Percentiles rank a stretch among this genome's conserved stretches.
phyloP scores from a whole-genome alignment of 257 asterid species.

The Jacaranda mimosifolia region DNA sequence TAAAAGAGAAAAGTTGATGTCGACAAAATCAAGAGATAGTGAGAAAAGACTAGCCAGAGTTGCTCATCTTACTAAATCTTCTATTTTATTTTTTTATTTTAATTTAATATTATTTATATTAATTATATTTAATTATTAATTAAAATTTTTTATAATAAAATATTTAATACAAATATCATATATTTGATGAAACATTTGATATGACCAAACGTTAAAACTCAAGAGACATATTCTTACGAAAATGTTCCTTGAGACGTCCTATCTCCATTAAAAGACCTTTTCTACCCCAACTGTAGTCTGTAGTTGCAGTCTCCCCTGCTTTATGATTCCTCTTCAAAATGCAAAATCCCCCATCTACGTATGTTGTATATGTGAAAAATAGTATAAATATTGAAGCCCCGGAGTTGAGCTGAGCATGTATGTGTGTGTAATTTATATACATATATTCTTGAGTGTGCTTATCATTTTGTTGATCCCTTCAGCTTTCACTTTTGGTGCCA shows the following conservation, averaged over 20 bases:
- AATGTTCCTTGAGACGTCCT: neutral
- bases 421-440: neutral
- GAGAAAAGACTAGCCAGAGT: constrained; percentile 26
- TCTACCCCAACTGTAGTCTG: too few species aligned
- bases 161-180: too few species aligned
- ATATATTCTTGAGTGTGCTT: constrained; percentile 5
- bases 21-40: constrained; percentile 34
- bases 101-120: too few species aligned
- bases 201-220: constrained; percentile 13
- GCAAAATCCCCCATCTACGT: neutral
- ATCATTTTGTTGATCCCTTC: constrained; percentile 19
- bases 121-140: too few species aligned
- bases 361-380: neutral
- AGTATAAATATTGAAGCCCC: neutral
- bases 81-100: too few species aligned
- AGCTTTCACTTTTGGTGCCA: constrained; percentile 21
- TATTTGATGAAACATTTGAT: too few species aligned
- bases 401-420: neutral
- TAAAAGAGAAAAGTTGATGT: neutral
- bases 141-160: too few species aligned
- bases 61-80: constrained; percentile 26
- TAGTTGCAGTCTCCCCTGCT: neutral
- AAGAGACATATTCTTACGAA: neutral
- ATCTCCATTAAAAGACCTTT: neutral
- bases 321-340: constrained; percentile 32